Base-by-base conservation (phyloP, 1,139 yeast species). In the Protomyces inundatus region DNA sequence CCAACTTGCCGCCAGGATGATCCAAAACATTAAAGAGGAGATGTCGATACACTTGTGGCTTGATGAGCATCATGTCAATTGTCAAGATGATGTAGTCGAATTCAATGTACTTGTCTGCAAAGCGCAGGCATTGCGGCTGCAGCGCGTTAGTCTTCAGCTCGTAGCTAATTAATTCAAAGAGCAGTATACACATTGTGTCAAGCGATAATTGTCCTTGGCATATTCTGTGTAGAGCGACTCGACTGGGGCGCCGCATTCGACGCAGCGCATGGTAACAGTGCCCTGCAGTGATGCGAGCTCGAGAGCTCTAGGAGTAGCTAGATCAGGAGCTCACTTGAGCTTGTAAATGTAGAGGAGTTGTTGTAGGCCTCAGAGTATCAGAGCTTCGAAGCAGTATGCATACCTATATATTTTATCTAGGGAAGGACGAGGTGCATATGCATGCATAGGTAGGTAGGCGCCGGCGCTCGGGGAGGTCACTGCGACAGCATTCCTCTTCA, bases 101-200 rank as follows among this genome's bases (percentile, higher is more conserved):
- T 73, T 93, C 99, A 50, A 93, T 87, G 75, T 95, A 93, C 73
- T 88, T 87, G 75, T 93, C 99, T 1, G 93, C 96, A 16, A 88
- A 84, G 64, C 80, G 78, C 54, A 82, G 81, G 73, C 99, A 93
- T 35, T 77, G 74, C 0, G 84, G 79, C 67, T 66, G 12, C 30
- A 40, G 7, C 53, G 9, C 3, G 5, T 37, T 36, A 35, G 34
- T 10, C 9, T 14, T 55, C 45, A 40, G 37, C 4, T 12, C 6
- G 6, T 9, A 16, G 16, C 35, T 35, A 3, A 6, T 6, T 16
- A 9, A n/a, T 3, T 4, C 10, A 40, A 33, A 9, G 48, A 6
- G 1, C 10, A 33, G 32, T 65, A 10, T 60, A 66, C 67, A 71
- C 99, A 93, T 54, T 86, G 85, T 0, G 96, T 86, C 58, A 90